Conservation (phyloP, 805 yeast species). For the Suhomyces prunicola region DNA sequence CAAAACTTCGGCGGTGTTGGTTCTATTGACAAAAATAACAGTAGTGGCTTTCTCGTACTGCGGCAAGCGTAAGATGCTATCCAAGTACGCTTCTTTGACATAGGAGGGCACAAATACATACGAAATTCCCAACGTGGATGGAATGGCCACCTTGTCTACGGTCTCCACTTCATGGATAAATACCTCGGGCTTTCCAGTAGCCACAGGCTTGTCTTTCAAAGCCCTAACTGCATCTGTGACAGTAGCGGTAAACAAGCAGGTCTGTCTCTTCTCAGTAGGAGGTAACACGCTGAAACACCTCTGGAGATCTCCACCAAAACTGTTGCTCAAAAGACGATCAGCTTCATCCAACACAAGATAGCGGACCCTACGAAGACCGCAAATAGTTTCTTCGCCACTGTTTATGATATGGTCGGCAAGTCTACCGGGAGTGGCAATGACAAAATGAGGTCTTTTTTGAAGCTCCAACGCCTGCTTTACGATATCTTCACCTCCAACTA, state of each 20-base stretch:
- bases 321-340: constrained; percentile 79
- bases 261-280: constrained; percentile 69
- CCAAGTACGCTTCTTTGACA: constrained; percentile 86
- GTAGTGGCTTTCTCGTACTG: constrained; percentile 65
- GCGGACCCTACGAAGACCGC: constrained; percentile 74
- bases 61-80: constrained; percentile 60
- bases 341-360: constrained; percentile 94
- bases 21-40: constrained; percentile 87
- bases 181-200: constrained; percentile 52
- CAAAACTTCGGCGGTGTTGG: constrained; percentile 83
- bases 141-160: constrained; percentile 75
- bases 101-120: constrained; percentile 81
- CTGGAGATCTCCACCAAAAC: constrained; percentile 76
- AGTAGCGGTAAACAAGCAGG: constrained; percentile 91
- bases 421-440: constrained; percentile 96
- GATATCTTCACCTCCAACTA: constrained; percentile 95
- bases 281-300: constrained; percentile 75
- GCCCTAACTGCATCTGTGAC: constrained; percentile 89
- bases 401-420: constrained; percentile 85
- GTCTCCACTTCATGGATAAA: constrained; percentile 74
- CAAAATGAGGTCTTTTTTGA: constrained; percentile 85
- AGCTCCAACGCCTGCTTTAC: constrained; percentile 82
- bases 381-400: constrained; percentile 84
- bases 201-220: constrained; percentile 60
- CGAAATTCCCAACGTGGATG: constrained; percentile 60